A percentile compares a stretch with the other conserved stretches of the same genome.
phyloP scores from a whole-genome alignment of 345 rosid species.

The Aegle marmelos region DNA sequence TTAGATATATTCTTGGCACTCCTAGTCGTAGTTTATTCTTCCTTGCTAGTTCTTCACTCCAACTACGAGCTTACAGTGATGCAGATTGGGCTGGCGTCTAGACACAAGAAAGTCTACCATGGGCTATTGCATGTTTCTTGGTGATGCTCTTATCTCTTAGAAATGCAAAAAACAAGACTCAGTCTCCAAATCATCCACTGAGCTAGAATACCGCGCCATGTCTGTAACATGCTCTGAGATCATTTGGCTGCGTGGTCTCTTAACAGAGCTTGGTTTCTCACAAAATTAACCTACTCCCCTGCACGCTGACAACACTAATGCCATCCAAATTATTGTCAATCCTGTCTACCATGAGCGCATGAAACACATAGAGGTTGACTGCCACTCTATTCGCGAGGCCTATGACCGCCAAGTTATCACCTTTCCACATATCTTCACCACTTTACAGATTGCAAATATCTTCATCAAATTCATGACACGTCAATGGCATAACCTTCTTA shows the following conservation, averaged over 20 bases:
- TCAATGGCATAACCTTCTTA: neutral
- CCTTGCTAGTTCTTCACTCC: neutral
- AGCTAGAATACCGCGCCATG: neutral
- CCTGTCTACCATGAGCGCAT: conserved; percentile 2
- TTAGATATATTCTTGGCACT: neutral
- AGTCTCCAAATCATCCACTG: neutral
- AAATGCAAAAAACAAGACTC: neutral
- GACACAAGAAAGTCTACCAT: neutral
- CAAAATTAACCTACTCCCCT: neutral
- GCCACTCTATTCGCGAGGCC: neutral
- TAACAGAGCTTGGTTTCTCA: neutral
- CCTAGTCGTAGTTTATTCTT: neutral
- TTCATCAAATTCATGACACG: neutral
- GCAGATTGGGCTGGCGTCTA: neutral
- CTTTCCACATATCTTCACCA: neutral
- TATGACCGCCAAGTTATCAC: neutral
- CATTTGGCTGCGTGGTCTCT: neutral
- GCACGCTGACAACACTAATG: neutral
- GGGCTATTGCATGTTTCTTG: neutral
- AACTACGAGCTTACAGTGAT: neutral
- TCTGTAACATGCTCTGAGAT: neutral
- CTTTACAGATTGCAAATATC: neutral
- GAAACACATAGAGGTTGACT: conserved; percentile 5
- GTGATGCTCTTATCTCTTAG: neutral
- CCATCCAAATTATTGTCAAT: neutral